Evolutionary conservation across 108 stramenopile species (phyloP).

Genomic region (Schizochytrium sp.): DNA sequence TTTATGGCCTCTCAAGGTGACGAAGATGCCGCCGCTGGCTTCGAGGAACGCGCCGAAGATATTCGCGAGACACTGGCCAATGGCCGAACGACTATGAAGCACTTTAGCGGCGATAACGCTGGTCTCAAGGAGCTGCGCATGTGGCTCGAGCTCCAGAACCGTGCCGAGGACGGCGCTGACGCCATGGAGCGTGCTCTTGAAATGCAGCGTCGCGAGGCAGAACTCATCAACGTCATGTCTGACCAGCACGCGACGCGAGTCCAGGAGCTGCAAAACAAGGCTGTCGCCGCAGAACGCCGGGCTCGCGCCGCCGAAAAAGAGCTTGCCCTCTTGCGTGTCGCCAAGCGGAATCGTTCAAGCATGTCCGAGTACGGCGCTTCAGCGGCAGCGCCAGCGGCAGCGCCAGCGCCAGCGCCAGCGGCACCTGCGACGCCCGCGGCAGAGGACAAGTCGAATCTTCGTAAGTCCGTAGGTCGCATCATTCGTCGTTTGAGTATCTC

Average conservation of each 20-base stretch:
- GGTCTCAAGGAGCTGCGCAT: neutral
- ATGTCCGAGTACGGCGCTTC: neutral
- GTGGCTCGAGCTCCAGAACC: neutral
- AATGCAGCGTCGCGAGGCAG: neutral
- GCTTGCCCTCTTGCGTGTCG: neutral
- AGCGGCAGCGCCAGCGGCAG: neutral
- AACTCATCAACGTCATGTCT: conserved; percentile 4
- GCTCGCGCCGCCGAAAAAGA: conserved; percentile 1
- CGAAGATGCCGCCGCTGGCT: neutral
- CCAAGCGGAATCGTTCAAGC: neutral
- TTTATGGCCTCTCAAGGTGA: neutral
- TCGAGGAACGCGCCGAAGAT: neutral
- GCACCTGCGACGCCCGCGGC: neutral
- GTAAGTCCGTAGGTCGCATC: neutral
- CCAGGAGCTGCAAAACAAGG: conserved; percentile 5
- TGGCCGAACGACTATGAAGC: neutral
- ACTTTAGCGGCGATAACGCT: neutral
- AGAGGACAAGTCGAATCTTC: neutral
- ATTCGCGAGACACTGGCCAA: neutral
- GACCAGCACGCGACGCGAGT: neutral
- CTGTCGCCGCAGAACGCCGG: neutral
- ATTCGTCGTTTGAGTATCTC: neutral
- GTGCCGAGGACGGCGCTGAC: neutral
- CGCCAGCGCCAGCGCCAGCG: neutral
- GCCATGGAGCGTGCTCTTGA: neutral